Evolutionary conservation across 352 stramenopile genomes (phyloP), one percentile per base, ranked within the genome.

Genomic region (Plasmopara halstedii): DNA sequence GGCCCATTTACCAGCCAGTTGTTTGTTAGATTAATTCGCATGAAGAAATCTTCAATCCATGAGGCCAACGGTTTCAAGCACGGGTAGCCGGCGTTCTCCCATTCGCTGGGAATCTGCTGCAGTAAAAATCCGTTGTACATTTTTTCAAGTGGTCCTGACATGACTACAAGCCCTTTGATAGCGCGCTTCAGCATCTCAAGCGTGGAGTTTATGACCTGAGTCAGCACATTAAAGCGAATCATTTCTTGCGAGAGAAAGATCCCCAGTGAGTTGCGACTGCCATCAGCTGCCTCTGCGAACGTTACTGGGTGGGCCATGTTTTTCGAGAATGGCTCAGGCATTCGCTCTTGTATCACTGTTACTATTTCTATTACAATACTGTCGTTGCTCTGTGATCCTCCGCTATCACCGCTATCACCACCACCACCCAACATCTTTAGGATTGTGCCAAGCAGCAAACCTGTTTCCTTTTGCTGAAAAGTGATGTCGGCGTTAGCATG

Each of bases 401-500:
- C 55, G 1, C 63, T 64, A 13, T 71, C 66, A 4, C 68, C 62
- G 20, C 69, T 66, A 17, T 70, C 66, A 18, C 63, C 61, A 14
- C 67, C 70, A n/a, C 77, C 75, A n/a, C 73, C 58, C 6, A 89
- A 47, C 80, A 92, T 89, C 9, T 68, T 65, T 17, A 91, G 42
- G 20, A 88, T 84, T 14, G 79, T 91, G 0, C 65, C 63, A 3
- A 91, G 56, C 14, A 91, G 38, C 15, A 82, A 67, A 9, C 83
- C 70, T 3, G 88, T 96, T 52, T 96, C 81, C 43, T 97, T 95
- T 60, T 97, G 84, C 56, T 97, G 88, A 50, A 97, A 96, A 9
- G 85, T 96, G 43, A 98, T 98, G 56, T 95, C 89, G 3, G 90
- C 90, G 45, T 98, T 98, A 18, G 73, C 69, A 42, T 98, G 91